Conservation (phyloP, 148 eudicot genomes). For the Silene latifolia region DNA sequence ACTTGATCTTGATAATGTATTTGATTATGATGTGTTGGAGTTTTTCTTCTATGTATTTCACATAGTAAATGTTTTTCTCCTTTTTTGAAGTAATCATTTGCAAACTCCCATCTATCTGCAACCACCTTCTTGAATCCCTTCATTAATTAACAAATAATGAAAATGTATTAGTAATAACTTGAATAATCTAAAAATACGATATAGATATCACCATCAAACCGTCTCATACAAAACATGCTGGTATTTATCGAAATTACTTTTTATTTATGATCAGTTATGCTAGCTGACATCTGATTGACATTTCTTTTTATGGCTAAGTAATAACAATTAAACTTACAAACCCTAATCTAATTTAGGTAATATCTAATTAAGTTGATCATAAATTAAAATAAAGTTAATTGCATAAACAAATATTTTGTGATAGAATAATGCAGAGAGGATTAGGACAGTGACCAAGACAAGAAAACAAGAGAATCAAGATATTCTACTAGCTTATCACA, state of each 20-base stretch:
- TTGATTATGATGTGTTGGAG: conserved; percentile 37
- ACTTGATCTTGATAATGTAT: conserved; percentile 38
- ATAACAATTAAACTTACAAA: not conserved
- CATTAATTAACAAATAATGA: not conserved
- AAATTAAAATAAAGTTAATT: not conserved
- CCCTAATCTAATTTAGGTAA: not conserved
- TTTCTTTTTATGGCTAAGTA: too few relatives aligned
- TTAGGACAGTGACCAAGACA: conserved; percentile 27
- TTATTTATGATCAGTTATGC: too few relatives aligned
- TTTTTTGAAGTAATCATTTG: conserved; percentile 48
- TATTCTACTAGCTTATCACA: conserved; percentile 29
- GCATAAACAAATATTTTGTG: not conserved
- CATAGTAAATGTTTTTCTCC: conserved; percentile 46
- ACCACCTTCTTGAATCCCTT: conserved; percentile 62
- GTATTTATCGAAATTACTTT: too few relatives aligned
- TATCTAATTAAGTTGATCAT: not conserved
- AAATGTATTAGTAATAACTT: not conserved
- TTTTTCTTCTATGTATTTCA: conserved; percentile 53
- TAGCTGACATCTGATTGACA: too few relatives aligned
- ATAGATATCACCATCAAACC: not conserved
- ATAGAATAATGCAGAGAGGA: not conserved
- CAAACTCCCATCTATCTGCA: conserved; percentile 66
- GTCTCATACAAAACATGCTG: not conserved
- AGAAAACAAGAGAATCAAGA: conserved; percentile 31
- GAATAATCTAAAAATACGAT: too few relatives aligned